These are phyloP conservation scores for Crithidia expoeki DNA, from an alignment of 208 protist genomes.

Conservation along the genomic window DNA sequence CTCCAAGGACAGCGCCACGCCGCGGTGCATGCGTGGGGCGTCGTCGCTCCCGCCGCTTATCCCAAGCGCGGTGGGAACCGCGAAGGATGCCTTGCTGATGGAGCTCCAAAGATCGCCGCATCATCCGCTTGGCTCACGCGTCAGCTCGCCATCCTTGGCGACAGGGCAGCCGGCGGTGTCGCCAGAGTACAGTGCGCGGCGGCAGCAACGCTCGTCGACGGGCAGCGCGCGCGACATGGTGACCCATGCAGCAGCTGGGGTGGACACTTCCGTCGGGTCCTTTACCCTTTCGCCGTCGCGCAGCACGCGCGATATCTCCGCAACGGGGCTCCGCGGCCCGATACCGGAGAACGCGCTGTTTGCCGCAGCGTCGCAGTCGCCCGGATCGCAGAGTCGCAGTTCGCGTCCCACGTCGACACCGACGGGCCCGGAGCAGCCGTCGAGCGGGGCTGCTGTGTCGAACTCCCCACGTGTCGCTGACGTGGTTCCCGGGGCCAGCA, in stretches of 20 bases:
- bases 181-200: slow-evolving; percentile 8
- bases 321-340: slow-evolving; percentile 13
- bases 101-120: neutral
- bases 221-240: slow-evolving; percentile 7
- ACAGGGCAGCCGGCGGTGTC: slow-evolving; percentile 4
- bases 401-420: neutral
- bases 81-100: neutral
- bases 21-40: neutral
- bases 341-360: slow-evolving; percentile 9
- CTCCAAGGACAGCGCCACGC: slow-evolving; percentile 3
- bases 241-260: neutral
- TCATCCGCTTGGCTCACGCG: neutral
- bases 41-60: slow-evolving; percentile 6
- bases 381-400: neutral
- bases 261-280: slow-evolving; percentile 11
- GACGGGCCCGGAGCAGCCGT: neutral
- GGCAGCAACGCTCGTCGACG: neutral
- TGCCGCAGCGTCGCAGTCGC: neutral
- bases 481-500: neutral
- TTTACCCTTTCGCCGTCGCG: slow-evolving; percentile 18
- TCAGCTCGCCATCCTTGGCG: neutral
- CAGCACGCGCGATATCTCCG: slow-evolving; percentile 25
- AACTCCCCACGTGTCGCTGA: neutral
- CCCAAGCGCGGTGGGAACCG: neutral
- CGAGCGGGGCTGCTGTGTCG: neutral